These are phyloP conservation scores for Neurospora discreta DNA, from an alignment of 495 filamentous ascomycete species.

Conservation along the genomic window DNA sequence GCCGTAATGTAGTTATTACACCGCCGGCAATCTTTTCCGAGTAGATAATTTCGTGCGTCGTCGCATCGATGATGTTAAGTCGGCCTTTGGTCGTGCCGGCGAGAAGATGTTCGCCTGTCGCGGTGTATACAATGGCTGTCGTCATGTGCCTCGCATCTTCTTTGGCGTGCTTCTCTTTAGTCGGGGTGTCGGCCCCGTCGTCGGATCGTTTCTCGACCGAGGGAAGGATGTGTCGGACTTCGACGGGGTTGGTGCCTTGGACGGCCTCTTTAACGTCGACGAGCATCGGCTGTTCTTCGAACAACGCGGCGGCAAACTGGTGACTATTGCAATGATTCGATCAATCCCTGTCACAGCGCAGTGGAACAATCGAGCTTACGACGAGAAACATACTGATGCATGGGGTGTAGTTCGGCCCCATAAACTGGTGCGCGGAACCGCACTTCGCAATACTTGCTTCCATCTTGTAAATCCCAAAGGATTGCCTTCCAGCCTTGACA, in stretches of 20 bases:
- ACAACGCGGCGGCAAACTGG: conserved; percentile 77
- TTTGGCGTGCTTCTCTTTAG: conserved; percentile 72
- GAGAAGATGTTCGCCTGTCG: conserved; percentile 73
- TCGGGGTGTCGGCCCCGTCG: conserved; percentile 49
- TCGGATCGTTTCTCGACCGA: conserved; percentile 66
- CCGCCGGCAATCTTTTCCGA: conserved; percentile 75
- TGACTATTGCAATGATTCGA: conserved; percentile 35
- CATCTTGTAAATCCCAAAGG: conserved; percentile 81
- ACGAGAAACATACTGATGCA: conserved; percentile 57
- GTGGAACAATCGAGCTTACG: not conserved
- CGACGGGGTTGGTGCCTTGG: conserved; percentile 41
- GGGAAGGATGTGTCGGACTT: conserved; percentile 65
- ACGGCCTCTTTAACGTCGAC: conserved; percentile 60
- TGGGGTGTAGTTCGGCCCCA: conserved; percentile 87
- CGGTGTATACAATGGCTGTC: conserved; percentile 80
- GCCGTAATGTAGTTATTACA: conserved; percentile 78
- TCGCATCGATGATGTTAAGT: conserved; percentile 84
- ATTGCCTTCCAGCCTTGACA: conserved; percentile 93
- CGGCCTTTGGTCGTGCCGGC: conserved; percentile 90
- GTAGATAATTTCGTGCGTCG: conserved; percentile 66
- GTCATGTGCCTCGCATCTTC: conserved; percentile 91
- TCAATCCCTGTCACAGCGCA: not conserved
- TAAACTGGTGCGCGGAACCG: conserved; percentile 88
- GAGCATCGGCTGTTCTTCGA: conserved; percentile 82
- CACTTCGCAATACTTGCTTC: conserved; percentile 46